These are phyloP conservation scores for Aspergillus affinis DNA, from an alignment of 495 filamentous ascomycete species.

Conservation along the genomic window DNA sequence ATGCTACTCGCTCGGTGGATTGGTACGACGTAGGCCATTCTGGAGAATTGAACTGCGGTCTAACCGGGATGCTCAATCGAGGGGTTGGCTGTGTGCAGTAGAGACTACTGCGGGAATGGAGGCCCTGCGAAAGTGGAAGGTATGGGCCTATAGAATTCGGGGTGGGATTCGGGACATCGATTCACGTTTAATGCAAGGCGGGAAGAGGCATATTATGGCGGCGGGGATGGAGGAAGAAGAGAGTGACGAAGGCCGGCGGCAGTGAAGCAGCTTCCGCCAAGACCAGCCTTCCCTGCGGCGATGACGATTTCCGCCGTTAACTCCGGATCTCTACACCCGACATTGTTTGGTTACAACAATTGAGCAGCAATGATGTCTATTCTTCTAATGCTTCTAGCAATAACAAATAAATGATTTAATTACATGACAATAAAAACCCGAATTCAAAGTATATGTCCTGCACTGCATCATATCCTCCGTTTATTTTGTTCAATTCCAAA, in stretches of 20 bases:
- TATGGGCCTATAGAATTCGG: neutral
- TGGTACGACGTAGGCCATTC: conserved; percentile 94
- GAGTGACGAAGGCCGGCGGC: neutral
- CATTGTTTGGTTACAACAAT: too few relatives aligned
- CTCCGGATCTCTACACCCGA: neutral
- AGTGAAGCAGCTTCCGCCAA: neutral
- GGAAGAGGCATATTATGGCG: neutral
- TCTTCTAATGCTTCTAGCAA: neutral
- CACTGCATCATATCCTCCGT: neutral
- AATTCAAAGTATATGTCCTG: too few relatives aligned
- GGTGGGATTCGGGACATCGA: neutral
- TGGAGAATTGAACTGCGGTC: neutral
- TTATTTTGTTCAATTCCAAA: neutral
- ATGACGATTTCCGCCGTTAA: neutral
- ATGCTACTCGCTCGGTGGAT: conserved; percentile 91
- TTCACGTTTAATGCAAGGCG: neutral
- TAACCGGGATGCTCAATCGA: neutral
- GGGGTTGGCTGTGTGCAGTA: neutral
- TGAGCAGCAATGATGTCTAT: neutral
- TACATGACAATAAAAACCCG: neutral
- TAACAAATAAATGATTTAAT: neutral
- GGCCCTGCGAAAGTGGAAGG: neutral
- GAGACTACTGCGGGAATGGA: neutral
- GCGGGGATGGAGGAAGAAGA: neutral
- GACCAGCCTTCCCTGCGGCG: too few relatives aligned